Evolutionary conservation across 108 stramenopile species (phyloP), one percentile per base, ranked within the genome.

Genomic region (Epipyxis sp.): DNA sequence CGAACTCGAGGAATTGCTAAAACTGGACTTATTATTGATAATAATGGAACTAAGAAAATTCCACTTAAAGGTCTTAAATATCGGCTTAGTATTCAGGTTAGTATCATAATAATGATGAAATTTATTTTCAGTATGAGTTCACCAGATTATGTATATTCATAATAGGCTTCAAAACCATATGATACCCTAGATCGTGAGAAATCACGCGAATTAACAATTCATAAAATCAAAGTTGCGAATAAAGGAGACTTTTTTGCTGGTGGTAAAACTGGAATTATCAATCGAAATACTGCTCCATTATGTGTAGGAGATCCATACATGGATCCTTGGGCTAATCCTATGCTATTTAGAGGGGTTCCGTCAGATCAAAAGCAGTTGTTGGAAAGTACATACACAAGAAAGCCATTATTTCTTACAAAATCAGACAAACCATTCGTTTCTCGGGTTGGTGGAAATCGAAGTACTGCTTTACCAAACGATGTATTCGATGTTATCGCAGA

Each of bases 241-340:
- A 74, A 6, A 32, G 34, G 34, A 32, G 25, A 65, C 61, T 65
- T 65, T 45, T 39, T 77, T 77, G 46, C 45, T 16, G 57, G 58
- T n/a, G 76, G 76, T 25, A 59, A 42, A 39, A 71, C 69, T 43
- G 2, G n/a, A 37, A 32, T 42, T n/a, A 45, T 45, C 42, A 20
- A 71, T 32, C 13, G n/a, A 2, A 42, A 71, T 6, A 42, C 40
- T 43, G 69, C 35, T 27, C 42, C 40, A 32, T 42, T 45, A 25
- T 37, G 41, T 2, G 69, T 20, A 32, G 62, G 32, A 13, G 76
- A 59, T 13, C 80, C 77, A 30, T 86, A 69, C 59, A n/a, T 82
- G 45, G 87, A 87, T n/a, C 80, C 59, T 27, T 86, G 82, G 84
- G 72, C 67, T 35, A 87, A 87, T 35, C 87, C 87, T 0, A 81